Percentiles rank a stretch among this genome's conserved stretches.
Conservation (phyloP, 148 eudicot genomes). For the Rhododendron ferrugineum region DNA sequence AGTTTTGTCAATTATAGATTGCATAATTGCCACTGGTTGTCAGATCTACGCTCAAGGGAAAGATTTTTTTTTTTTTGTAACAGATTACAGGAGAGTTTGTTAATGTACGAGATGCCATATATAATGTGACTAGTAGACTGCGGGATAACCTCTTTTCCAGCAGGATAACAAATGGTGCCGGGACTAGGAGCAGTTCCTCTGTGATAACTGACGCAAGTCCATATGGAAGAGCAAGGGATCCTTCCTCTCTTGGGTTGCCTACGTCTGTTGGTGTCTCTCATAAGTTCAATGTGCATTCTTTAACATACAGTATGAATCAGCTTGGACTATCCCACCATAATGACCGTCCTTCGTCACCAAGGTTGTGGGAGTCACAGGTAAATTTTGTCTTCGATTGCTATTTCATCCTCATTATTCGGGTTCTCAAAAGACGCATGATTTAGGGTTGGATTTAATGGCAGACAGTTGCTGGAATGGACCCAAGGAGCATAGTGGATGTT, state of each 20-base stretch:
- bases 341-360: constrained; percentile 28
- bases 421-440: neutral
- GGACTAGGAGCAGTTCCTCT: constrained; percentile 26
- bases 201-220: constrained; percentile 13
- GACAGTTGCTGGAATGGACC: constrained; percentile 30
- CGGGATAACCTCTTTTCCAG: constrained; percentile 38
- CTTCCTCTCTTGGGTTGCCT: constrained; percentile 22
- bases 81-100: constrained; percentile 74
- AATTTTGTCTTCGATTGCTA: neutral
- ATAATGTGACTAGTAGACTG: constrained; percentile 58
- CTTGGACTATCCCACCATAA: constrained; percentile 29
- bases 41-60: neutral
- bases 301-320: constrained; percentile 36
- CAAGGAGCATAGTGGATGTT: constrained; percentile 31
- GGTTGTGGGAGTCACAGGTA: constrained; percentile 34
- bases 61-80: neutral
- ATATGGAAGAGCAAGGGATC: constrained; percentile 31
- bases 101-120: constrained; percentile 70
- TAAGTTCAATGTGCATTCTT: constrained; percentile 21
- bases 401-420: neutral
- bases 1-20: neutral
- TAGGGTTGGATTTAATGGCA: constrained; percentile 21
- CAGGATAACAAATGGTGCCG: constrained; percentile 25
- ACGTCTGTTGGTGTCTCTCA: constrained; percentile 25
- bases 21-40: neutral